Conservation (phyloP, 1,284 basidiomycete genomes). For the Agroathelia rolfsii region DNA sequence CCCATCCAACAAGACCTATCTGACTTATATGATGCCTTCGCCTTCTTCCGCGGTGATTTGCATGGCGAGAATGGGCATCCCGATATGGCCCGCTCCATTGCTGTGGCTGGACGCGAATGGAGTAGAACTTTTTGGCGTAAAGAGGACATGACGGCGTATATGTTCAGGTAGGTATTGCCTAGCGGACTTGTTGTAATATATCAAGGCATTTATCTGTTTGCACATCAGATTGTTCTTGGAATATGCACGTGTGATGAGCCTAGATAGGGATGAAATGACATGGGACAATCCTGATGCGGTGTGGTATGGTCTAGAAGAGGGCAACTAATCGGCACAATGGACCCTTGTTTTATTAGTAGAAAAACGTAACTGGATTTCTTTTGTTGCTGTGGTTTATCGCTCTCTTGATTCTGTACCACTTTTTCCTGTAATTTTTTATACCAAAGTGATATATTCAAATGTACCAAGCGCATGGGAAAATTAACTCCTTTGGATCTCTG, state of each 20-base stretch:
- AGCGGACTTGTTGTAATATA: background rate
- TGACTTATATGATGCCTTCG: constrained; percentile 44
- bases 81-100: constrained; percentile 45
- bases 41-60: constrained; percentile 47
- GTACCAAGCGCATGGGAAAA: too few species aligned
- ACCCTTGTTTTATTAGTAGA: too few species aligned
- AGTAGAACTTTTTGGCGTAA: constrained; percentile 24
- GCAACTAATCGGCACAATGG: too few species aligned
- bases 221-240: constrained; percentile 5
- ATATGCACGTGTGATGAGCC: constrained; percentile 8
- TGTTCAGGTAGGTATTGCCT: constrained; percentile 1
- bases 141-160: constrained; percentile 6
- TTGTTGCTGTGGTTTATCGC: too few species aligned
- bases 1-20: constrained; percentile 45
- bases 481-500: too few species aligned
- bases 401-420: too few species aligned
- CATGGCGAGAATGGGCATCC: constrained; percentile 40
- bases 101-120: constrained; percentile 46
- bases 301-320: too few species aligned
- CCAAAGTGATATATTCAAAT: too few species aligned
- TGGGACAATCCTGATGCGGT: too few species aligned
- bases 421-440: too few species aligned
- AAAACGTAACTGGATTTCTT: too few species aligned
- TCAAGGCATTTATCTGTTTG: too few species aligned
- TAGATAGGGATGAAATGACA: constrained; percentile 5